phyloP scores from a whole-genome alignment of 345 rosid genomes.

The Citrus medica region DNA sequence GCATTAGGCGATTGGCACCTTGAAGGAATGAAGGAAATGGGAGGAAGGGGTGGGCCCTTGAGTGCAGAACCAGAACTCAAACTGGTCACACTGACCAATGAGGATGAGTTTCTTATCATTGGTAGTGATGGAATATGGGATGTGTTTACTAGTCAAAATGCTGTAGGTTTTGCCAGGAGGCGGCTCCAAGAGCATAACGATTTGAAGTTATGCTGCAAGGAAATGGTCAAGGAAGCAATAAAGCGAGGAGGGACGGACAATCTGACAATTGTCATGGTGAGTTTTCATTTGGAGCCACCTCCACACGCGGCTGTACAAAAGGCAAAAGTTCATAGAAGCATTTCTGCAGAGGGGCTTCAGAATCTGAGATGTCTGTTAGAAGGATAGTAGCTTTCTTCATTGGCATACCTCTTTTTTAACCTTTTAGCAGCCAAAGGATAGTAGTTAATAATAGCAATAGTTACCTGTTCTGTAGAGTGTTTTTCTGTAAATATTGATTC shows the following conservation, averaged over 20 bases:
- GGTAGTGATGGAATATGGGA: slow-evolving; percentile 93
- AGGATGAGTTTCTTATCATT: slow-evolving; percentile 79
- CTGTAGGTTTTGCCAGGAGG: slow-evolving; percentile 68
- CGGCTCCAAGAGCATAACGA: slow-evolving; percentile 76
- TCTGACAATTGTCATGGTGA: slow-evolving; percentile 66
- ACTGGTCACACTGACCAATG: slow-evolving; percentile 47
- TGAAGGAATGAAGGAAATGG: slow-evolving; percentile 57
- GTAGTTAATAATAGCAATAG: slow-evolving; percentile 13
- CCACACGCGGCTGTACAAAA: slow-evolving; percentile 40
- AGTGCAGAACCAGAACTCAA: slow-evolving; percentile 84
- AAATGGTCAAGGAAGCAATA: slow-evolving; percentile 72
- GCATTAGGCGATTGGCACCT: slow-evolving; percentile 85
- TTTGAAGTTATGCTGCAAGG: slow-evolving; percentile 59
- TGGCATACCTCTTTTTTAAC: background rate
- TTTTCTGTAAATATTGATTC: slow-evolving; percentile 25
- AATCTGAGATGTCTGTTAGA: slow-evolving; percentile 34
- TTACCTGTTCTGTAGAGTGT: background rate
- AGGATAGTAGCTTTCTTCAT: slow-evolving; percentile 25
- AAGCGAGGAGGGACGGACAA: slow-evolving; percentile 64
- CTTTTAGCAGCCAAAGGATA: background rate
- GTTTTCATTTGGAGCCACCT: slow-evolving; percentile 65
- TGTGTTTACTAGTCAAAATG: slow-evolving; percentile 69
- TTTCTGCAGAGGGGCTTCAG: slow-evolving; percentile 67
- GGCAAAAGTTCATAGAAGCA: slow-evolving; percentile 50
- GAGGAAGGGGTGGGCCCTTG: slow-evolving; percentile 48